phyloP scores from a whole-genome alignment of 78 protist genomes.

The Emiliania huxleyi region DNA sequence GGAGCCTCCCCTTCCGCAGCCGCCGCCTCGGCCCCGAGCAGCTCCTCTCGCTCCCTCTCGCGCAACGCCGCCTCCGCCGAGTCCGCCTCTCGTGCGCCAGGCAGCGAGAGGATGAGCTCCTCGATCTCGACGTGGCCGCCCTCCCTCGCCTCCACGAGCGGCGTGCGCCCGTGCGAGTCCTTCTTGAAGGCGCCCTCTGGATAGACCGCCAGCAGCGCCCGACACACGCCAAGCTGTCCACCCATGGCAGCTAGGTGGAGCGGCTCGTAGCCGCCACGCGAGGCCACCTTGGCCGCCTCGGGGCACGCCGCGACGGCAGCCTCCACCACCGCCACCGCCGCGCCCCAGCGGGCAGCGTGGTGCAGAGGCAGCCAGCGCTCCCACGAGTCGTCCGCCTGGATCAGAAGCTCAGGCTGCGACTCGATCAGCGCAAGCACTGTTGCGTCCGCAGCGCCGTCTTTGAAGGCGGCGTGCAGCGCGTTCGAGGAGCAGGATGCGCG shows the following conservation, averaged over 20 bases:
- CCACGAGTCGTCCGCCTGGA: slow-evolving; percentile 16
- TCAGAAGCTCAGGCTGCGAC: not conserved
- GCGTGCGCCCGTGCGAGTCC: slow-evolving; percentile 1
- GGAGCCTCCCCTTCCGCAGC: too few relatives aligned
- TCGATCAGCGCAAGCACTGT: not conserved
- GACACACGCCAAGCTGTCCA: not conserved
- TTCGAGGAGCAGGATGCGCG: too few relatives aligned
- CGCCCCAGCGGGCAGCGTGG: slow-evolving; percentile 5
- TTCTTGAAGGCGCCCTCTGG: not conserved
- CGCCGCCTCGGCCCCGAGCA: not conserved
- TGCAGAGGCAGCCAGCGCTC: slow-evolving; percentile 7
- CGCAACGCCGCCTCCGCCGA: not conserved
- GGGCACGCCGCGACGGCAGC: not conserved
- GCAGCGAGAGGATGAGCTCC: not conserved
- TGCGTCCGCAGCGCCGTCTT: not conserved
- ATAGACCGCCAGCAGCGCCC: not conserved
- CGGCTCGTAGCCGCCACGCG: not conserved
- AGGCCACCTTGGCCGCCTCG: not conserved
- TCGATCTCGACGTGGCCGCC: not conserved
- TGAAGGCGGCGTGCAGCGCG: not conserved
- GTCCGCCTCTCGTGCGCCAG: not conserved
- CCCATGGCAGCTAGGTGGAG: slow-evolving; percentile 6
- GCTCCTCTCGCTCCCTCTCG: not conserved
- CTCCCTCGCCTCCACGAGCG: slow-evolving; percentile 8
- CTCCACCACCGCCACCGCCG: not conserved